phyloP scores from a whole-genome alignment of 345 rosid species.

The Acer yangbiense region DNA sequence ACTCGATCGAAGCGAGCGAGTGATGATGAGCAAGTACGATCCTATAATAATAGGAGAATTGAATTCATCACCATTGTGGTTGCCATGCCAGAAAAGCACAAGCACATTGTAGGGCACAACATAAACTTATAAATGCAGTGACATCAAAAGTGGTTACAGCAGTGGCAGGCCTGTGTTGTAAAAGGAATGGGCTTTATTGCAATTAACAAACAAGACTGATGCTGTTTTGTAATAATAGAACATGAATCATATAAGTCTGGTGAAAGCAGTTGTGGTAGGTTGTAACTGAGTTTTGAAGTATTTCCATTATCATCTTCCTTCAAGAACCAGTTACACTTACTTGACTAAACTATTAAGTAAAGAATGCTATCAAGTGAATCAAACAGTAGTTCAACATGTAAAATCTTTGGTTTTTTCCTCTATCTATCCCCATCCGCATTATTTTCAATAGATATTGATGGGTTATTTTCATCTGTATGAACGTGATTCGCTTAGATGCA shows the following conservation, averaged over 20 bases:
- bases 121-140: neutral
- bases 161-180: neutral
- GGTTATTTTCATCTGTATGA: neutral
- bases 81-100: too few relatives aligned
- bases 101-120: neutral
- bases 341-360: neutral
- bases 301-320: conserved; percentile 1
- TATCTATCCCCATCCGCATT: neutral
- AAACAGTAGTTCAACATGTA: neutral
- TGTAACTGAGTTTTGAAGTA: conserved; percentile 12
- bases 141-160: neutral
- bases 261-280: neutral
- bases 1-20: too few relatives aligned
- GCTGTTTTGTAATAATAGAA: neutral
- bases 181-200: neutral
- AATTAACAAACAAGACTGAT: neutral
- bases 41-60: too few relatives aligned
- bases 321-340: neutral
- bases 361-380: neutral
- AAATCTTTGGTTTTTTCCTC: neutral
- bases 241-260: neutral
- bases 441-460: neutral
- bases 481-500: neutral
- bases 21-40: too few relatives aligned
- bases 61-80: too few relatives aligned